Percentiles rank a stretch among this genome's conserved stretches.
Conservation (phyloP, 164 flowering plant species). For the Vitis amurensis region DNA sequence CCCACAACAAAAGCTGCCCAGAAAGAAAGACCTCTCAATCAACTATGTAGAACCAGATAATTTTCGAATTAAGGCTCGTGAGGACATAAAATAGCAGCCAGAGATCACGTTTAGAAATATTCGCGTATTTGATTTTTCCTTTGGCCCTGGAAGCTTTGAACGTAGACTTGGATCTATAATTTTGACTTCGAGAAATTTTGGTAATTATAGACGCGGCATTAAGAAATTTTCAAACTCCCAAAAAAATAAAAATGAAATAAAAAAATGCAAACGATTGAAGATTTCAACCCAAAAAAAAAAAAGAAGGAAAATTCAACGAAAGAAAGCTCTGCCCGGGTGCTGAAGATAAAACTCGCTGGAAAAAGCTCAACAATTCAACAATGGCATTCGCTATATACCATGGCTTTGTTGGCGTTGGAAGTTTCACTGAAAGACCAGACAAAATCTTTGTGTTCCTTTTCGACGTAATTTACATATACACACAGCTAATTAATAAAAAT, state of each 20-base stretch:
- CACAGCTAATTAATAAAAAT: background rate
- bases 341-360: background rate
- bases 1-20: background rate
- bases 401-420: background rate
- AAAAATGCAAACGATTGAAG: background rate
- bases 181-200: slow-evolving; percentile 13
- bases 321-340: too few relatives aligned
- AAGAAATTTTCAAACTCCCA: too few relatives aligned
- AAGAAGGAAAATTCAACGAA: background rate
- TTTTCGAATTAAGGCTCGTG: too few relatives aligned
- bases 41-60: background rate
- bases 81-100: background rate
- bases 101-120: background rate
- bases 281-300: background rate
- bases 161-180: slow-evolving; percentile 27
- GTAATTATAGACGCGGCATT: too few relatives aligned
- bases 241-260: background rate
- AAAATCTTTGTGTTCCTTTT: background rate
- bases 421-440: background rate
- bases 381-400: slow-evolving; percentile 6
- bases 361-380: slow-evolving; percentile 12
- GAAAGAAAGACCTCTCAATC: background rate
- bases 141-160: slow-evolving; percentile 21
- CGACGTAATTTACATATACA: too few relatives aligned
- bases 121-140: slow-evolving; percentile 7